These are phyloP conservation scores for Coffea eugenioides DNA, from an alignment of 257 asterid species.

Conservation along the genomic window DNA sequence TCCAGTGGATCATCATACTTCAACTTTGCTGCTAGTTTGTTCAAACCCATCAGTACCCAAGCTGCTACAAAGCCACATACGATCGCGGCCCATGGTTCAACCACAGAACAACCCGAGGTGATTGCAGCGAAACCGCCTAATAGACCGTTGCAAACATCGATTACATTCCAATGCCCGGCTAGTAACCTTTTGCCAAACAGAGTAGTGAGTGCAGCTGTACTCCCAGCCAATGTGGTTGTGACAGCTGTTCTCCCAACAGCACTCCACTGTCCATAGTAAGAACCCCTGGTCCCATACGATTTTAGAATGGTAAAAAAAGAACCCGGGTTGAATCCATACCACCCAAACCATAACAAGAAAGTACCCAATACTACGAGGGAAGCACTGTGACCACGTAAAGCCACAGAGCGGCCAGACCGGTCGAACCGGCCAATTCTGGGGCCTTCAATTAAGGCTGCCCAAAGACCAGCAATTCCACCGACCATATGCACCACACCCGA, in stretches of 20 bases:
- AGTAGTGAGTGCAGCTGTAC: conserved; percentile 51
- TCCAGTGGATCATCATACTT: conserved; percentile 50
- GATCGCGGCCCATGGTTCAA: conserved; percentile 55
- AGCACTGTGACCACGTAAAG: conserved; percentile 47
- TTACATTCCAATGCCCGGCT: conserved; percentile 44
- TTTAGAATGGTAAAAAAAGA: conserved; percentile 29
- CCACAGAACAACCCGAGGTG: conserved; percentile 50
- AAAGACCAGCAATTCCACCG: conserved; percentile 39
- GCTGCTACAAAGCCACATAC: conserved; percentile 54
- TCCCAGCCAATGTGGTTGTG: conserved; percentile 45
- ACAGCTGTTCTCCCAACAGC: conserved; percentile 57
- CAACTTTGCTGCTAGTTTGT: conserved; percentile 32
- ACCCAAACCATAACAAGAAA: conserved; percentile 46
- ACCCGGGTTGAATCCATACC: conserved; percentile 61
- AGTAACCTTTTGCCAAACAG: conserved; percentile 36
- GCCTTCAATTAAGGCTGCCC: conserved; percentile 49
- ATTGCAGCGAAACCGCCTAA: conserved; percentile 52
- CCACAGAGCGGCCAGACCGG: conserved; percentile 26
- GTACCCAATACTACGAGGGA: conserved; percentile 48
- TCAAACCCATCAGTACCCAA: conserved; percentile 44
- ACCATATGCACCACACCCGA: conserved; percentile 57
- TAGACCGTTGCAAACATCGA: conserved; percentile 50
- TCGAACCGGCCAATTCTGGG: conserved; percentile 50
- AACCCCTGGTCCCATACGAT: conserved; percentile 28
- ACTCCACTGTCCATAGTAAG: conserved; percentile 51